Evolutionary conservation across 257 asterid species (phyloP).

Genomic region (Nicotiana sylvestris): DNA sequence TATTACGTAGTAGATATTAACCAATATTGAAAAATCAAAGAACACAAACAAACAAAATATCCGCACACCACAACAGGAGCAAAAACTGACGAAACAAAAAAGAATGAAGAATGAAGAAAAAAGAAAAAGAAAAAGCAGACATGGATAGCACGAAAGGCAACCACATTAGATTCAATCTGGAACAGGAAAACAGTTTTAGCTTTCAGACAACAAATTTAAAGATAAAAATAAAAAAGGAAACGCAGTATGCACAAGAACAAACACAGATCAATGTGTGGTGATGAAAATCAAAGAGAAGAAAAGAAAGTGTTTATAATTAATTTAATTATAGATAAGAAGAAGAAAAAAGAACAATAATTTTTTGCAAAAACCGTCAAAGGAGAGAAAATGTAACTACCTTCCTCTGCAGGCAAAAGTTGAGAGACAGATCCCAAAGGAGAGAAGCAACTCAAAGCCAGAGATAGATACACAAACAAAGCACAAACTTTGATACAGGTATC

Average conservation of each 20-base stretch:
- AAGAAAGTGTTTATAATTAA: background rate
- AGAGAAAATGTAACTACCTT: constrained; percentile 8
- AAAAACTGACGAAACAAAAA: background rate
- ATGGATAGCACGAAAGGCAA: background rate
- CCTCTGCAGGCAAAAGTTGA: constrained; percentile 9
- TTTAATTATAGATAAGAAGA: background rate
- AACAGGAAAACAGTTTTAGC: background rate
- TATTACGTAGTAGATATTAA: background rate
- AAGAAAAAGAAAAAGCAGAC: background rate
- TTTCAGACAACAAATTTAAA: background rate
- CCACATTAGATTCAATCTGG: background rate
- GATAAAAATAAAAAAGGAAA: background rate
- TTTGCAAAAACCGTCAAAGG: background rate
- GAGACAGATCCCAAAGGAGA: background rate
- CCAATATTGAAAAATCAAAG: background rate
- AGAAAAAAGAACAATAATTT: background rate
- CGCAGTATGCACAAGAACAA: background rate
- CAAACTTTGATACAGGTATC: background rate
- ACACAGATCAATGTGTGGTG: background rate
- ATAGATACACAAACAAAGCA: background rate
- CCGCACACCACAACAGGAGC: background rate
- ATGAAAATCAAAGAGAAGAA: background rate
- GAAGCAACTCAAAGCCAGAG: background rate
- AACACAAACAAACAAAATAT: background rate
- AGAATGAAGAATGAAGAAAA: background rate